These are phyloP conservation scores for Asterochloris erici DNA, from an alignment of 139 green algal genomes.

Conservation along the genomic window DNA sequence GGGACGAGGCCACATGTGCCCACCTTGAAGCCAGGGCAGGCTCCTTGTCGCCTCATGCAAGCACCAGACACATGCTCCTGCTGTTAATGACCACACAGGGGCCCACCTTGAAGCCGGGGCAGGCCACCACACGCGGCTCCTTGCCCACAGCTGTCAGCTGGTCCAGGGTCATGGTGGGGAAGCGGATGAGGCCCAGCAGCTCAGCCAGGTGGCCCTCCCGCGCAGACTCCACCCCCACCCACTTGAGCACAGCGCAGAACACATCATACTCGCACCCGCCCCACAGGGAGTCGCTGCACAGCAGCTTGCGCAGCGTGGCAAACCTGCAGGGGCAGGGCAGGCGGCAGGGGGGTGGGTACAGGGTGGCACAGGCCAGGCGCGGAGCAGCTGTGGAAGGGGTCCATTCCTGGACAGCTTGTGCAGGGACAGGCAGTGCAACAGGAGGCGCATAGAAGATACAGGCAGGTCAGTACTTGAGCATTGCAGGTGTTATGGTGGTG, in stretches of 20 bases:
- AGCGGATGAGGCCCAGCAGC: conserved; percentile 6
- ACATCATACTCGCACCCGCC: conserved; percentile 10
- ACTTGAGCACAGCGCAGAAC: neutral
- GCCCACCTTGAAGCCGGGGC: neutral
- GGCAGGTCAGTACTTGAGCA: neutral
- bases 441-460: neutral
- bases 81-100: too few species aligned
- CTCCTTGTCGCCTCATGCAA: too few species aligned
- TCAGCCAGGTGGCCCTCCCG: neutral
- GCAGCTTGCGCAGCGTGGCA: conserved; percentile 8
- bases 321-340: conserved; percentile 1
- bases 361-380: too few species aligned
- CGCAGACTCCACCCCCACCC: conserved; percentile 8
- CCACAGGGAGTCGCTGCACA: conserved; percentile 10
- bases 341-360: too few species aligned
- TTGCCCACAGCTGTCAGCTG: conserved; percentile 15
- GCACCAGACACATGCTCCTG: too few species aligned
- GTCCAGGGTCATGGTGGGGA: conserved; percentile 16
- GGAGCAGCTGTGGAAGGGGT: too few species aligned
- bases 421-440: neutral
- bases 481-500: neutral
- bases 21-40: too few species aligned
- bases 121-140: neutral
- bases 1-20: too few species aligned
- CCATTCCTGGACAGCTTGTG: neutral